Evolutionary conservation across 2,329 filamentous ascomycete species (phyloP).

Genomic region (Cadophora sp.): DNA sequence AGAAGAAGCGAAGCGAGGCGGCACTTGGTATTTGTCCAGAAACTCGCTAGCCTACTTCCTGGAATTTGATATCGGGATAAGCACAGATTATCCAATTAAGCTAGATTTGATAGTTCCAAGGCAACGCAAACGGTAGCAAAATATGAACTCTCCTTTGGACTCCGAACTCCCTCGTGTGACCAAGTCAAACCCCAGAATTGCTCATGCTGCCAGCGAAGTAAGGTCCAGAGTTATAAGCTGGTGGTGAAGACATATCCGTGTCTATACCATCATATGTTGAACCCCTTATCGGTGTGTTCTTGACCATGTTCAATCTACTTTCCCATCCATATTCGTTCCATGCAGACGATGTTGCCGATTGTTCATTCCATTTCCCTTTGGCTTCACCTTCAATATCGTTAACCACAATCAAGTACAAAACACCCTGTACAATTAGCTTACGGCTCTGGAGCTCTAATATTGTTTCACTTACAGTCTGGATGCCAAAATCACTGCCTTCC

Average conservation of each 20-base stretch:
- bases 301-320: not conserved
- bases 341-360: not conserved
- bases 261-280: not conserved
- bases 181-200: not conserved
- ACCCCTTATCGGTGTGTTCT: not conserved
- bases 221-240: not conserved
- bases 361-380: not conserved
- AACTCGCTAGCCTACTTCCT: too few relatives aligned
- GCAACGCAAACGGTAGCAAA: too few relatives aligned
- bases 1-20: too few relatives aligned
- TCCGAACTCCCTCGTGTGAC: not conserved
- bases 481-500: not conserved
- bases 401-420: conserved; percentile 5
- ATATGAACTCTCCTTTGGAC: too few relatives aligned
- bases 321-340: not conserved
- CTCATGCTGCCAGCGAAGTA: not conserved
- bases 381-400: not conserved
- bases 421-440: not conserved
- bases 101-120: too few relatives aligned
- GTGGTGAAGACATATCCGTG: not conserved
- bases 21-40: too few relatives aligned
- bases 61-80: too few relatives aligned
- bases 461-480: not conserved
- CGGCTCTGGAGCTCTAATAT: not conserved
- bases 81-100: too few relatives aligned